Percentiles rank a stretch among this genome's conserved stretches.
Evolutionary conservation across 1,139 yeast genomes (phyloP).

Genomic region (Lodderomyces beijingensis): DNA sequence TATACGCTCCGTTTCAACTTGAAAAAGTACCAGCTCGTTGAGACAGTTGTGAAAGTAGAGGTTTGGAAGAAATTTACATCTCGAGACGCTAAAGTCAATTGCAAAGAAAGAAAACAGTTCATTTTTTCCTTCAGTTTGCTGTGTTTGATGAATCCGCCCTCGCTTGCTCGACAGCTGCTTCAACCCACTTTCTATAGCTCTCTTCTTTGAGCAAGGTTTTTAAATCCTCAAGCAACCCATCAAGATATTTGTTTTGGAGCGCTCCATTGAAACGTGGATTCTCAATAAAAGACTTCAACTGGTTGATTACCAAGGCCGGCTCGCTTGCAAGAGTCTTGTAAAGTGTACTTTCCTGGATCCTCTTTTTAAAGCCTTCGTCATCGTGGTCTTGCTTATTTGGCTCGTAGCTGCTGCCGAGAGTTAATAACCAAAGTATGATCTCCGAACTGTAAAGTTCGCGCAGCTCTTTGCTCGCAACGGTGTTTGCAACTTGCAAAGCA

Average conservation of each 20-base stretch:
- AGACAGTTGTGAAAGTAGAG: too few species aligned
- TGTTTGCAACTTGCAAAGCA: constrained; percentile 33
- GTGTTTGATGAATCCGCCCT: too few species aligned
- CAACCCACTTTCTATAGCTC: constrained; percentile 26
- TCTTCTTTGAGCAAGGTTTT: constrained; percentile 14
- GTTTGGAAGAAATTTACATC: too few species aligned
- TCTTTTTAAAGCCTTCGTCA: constrained; percentile 37
- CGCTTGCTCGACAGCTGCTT: constrained; percentile 19
- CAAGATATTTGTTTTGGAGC: constrained; percentile 14
- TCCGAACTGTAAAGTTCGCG: constrained; percentile 23
- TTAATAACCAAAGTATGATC: constrained; percentile 62
- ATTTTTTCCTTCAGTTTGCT: too few species aligned
- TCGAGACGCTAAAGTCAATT: too few species aligned
- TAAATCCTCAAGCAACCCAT: constrained; percentile 14
- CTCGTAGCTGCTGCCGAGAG: constrained; percentile 57
- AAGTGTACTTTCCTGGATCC: constrained; percentile 41
- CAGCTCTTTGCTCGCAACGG: constrained; percentile 22
- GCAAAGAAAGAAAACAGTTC: too few species aligned
- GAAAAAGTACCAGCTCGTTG: too few species aligned
- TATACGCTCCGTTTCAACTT: too few species aligned
- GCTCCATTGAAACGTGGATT: not conserved
- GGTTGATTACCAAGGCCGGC: constrained; percentile 4
- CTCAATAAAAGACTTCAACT: not conserved
- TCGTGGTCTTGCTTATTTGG: constrained; percentile 29
- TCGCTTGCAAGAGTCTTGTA: constrained; percentile 35